Base-by-base conservation (phyloP, 2,329 filamentous ascomycete genomes). In the Ceratocystis cubensis region DNA sequence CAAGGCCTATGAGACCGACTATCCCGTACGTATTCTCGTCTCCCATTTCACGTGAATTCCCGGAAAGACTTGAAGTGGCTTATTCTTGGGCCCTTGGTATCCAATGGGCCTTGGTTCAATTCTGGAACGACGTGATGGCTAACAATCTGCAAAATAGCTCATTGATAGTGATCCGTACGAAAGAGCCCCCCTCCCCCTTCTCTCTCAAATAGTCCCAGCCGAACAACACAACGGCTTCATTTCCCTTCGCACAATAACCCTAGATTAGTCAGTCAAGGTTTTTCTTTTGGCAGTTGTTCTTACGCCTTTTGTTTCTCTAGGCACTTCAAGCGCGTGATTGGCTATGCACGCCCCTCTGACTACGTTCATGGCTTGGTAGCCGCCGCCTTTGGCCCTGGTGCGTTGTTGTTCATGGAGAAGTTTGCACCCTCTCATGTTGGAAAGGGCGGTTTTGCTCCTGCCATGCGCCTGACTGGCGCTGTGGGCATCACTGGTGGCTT, bases 81-180 rank as follows among this genome's bases (percentile, higher is more conserved):
- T 53, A 6, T 28, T 5, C 28, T 64, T 6, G 15, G 59, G 28
- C 22, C 17, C 25, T 28, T 7, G 25, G 22, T 13, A n/a, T 30
- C 22, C 13, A 5, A 65, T n/a, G 20, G 13, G 37, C 13, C 44
- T 41, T 30, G 8, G 4, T 7, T 48, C 13, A 4, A 3, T 8
- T 25, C 33, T 30, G 17, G n/a, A 48, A 22, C 61, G 20, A 63
- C 48, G 33, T 28, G 30, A 48, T 50, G 10, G 64, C 65, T 44
- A 48, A 66, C 70, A 63, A 28, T 50, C 67, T 67, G 66, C 56
- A 73, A 41, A 74, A 71, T 79, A 99, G 94, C 88, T 97, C 80
- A 97, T 99, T 78, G 94, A 99, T 81, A 95, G 90, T 80, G 94
- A 99, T 78, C 94, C 94, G 92, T 96, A 92, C 75, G 87, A 77